phyloP scores from a whole-genome alignment of 352 stramenopile species.

The Phytophthora kernoviae region DNA sequence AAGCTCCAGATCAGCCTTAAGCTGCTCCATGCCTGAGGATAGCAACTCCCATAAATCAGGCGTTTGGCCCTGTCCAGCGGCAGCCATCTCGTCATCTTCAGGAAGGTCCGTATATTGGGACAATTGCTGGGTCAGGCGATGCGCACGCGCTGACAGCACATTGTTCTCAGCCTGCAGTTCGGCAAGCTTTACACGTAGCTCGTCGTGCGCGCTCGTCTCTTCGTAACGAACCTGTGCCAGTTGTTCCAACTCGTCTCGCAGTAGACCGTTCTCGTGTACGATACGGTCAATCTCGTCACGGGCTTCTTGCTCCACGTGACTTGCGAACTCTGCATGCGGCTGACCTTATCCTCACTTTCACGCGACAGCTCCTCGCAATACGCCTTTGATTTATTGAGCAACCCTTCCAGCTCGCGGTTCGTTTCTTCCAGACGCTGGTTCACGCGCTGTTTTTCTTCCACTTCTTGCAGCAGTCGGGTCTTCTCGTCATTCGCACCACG shows the following conservation, averaged over 20 bases:
- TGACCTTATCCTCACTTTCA: conserved; percentile 70
- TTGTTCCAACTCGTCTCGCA: conserved; percentile 73
- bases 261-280: conserved; percentile 54
- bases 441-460: conserved; percentile 54
- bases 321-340: conserved; percentile 60
- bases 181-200: conserved; percentile 70
- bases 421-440: conserved; percentile 50
- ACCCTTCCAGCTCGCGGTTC: conserved; percentile 57
- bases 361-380: conserved; percentile 68
- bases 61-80: conserved; percentile 52
- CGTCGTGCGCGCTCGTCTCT: conserved; percentile 68
- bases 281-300: conserved; percentile 69
- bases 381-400: conserved; percentile 62
- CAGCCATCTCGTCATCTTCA: conserved; percentile 64
- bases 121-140: conserved; percentile 81
- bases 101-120: conserved; percentile 85
- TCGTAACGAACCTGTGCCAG: conserved; percentile 63
- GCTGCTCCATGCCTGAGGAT: conserved; percentile 88
- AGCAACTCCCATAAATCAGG: conserved; percentile 87
- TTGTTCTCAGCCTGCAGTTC: conserved; percentile 89
- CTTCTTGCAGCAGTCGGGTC: conserved; percentile 36
- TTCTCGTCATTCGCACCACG: conserved; percentile 53
- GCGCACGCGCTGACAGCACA: conserved; percentile 73
- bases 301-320: conserved; percentile 69
- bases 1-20: conserved; percentile 87